A percentile compares a stretch with the other conserved stretches of the same genome.
phyloP scores from a whole-genome alignment of 164 flowering plant species.

The Brasenia schreberi region DNA sequence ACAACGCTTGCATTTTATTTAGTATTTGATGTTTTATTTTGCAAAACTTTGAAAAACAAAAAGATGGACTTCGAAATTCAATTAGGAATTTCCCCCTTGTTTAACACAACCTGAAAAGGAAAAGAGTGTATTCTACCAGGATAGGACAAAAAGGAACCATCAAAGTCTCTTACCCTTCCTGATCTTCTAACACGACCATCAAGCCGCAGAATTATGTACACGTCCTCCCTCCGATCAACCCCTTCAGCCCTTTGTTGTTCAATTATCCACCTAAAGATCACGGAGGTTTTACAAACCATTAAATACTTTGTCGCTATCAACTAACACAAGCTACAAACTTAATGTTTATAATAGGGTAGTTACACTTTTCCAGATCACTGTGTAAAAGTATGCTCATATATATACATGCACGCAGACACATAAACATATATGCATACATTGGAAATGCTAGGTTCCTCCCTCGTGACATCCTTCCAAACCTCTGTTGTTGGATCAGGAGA shows the following conservation, averaged over 20 bases:
- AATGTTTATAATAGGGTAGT: no score
- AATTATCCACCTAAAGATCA: conserved; percentile 58
- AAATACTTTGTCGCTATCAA: no score
- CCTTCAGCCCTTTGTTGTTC: conserved; percentile 92
- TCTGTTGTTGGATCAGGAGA: no score
- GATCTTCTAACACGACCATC: conserved; percentile 98
- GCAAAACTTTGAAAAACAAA: not conserved
- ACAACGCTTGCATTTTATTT: no score
- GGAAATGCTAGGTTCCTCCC: no score
- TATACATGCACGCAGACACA: no score
- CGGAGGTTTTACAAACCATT: not conserved
- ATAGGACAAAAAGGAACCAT: not conserved
- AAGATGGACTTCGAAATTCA: not conserved
- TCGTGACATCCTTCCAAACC: no score
- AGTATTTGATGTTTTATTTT: no score
- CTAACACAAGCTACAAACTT: no score
- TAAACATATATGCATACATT: no score
- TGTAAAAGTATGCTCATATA: no score
- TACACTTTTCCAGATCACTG: no score
- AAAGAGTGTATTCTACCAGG: not conserved
- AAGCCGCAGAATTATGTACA: conserved; percentile 79
- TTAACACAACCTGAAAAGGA: not conserved
- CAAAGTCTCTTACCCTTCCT: conserved; percentile 48
- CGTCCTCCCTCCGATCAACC: conserved; percentile 88
- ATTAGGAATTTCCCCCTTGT: not conserved